Conservation (phyloP, 106 monocot genomes). For the Ottelia alismoides region DNA sequence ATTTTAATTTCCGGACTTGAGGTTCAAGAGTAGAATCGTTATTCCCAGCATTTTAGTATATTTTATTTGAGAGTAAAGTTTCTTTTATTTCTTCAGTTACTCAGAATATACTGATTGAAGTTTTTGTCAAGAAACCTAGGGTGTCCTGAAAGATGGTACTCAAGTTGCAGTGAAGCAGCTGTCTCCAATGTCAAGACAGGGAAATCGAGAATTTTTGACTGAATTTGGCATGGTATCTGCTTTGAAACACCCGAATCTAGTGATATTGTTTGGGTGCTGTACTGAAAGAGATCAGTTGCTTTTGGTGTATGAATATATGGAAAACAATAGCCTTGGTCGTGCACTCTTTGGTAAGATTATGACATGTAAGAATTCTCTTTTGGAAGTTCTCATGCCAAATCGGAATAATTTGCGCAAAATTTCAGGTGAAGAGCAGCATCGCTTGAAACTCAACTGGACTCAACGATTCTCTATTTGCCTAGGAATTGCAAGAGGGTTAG, state of each 20-base stretch:
- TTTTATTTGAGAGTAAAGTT: background rate
- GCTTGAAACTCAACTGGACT: no score
- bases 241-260: no score
- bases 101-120: no score
- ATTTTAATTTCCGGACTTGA: background rate
- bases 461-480: no score
- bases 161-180: no score
- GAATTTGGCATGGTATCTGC: no score
- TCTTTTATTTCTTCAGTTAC: background rate
- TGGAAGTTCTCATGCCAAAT: background rate
- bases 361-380: background rate
- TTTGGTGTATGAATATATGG: no score
- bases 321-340: constrained; percentile 12
- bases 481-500: constrained; percentile 5
- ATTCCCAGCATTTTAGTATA: background rate
- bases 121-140: background rate
- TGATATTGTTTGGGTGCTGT: no score
- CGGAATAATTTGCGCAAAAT: background rate
- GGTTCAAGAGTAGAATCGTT: no score
- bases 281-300: no score
- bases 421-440: background rate
- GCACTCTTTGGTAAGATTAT: constrained; percentile 6
- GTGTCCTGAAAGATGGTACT: constrained; percentile 5
- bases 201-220: constrained; percentile 11
- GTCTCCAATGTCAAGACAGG: constrained; percentile 3